phyloP scores from a whole-genome alignment of 352 stramenopile species.

The Phytophthora palmivora region DNA sequence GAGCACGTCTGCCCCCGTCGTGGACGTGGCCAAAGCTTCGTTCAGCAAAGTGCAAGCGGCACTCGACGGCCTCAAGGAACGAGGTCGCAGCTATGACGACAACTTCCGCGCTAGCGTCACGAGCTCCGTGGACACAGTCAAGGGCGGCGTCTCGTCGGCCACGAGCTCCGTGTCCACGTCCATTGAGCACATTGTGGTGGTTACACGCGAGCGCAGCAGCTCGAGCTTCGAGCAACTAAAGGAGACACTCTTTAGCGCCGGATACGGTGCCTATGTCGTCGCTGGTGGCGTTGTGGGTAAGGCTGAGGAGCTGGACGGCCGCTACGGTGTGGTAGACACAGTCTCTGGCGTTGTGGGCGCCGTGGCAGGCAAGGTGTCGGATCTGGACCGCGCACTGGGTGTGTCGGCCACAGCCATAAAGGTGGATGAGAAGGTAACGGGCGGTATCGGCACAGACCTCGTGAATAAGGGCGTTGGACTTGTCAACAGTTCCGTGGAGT shows the following conservation, averaged over 20 bases:
- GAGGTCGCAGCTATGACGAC: slow-evolving; percentile 74
- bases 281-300: slow-evolving; percentile 62
- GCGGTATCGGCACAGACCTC: slow-evolving; percentile 66
- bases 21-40: slow-evolving; percentile 62
- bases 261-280: slow-evolving; percentile 59
- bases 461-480: slow-evolving; percentile 55
- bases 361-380: slow-evolving; percentile 62
- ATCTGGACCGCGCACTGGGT: slow-evolving; percentile 62
- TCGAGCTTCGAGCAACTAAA: slow-evolving; percentile 73
- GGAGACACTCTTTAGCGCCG: slow-evolving; percentile 57
- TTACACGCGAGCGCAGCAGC: slow-evolving; percentile 56
- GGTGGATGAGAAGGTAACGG: slow-evolving; percentile 79
- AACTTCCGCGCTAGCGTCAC: slow-evolving; percentile 57
- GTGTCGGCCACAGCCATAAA: slow-evolving; percentile 72
- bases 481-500: slow-evolving; percentile 75
- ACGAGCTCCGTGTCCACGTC: slow-evolving; percentile 62
- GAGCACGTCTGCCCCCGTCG: slow-evolving; percentile 52
- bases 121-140: slow-evolving; percentile 51
- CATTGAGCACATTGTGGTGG: slow-evolving; percentile 72
- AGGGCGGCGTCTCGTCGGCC: slow-evolving; percentile 46
- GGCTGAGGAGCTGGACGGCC: slow-evolving; percentile 66
- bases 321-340: slow-evolving; percentile 59
- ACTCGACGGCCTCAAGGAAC: slow-evolving; percentile 64
- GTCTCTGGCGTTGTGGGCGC: slow-evolving; percentile 56
- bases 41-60: slow-evolving; percentile 60